Evolutionary conservation across 2,329 filamentous ascomycete genomes (phyloP).

Genomic region (Didymella pomorum): DNA sequence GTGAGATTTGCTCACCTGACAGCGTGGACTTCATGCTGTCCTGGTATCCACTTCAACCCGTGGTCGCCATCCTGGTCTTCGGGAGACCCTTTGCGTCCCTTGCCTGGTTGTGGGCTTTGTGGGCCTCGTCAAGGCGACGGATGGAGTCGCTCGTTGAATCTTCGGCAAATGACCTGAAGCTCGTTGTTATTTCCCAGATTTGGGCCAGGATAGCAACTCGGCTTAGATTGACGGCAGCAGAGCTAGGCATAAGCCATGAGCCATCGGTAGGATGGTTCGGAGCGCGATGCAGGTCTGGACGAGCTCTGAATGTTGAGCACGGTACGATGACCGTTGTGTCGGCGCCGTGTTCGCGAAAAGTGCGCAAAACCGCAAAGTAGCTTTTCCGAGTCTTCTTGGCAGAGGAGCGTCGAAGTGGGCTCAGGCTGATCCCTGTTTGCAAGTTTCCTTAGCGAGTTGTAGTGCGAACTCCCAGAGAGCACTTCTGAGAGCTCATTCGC

Average conservation of each 20-base stretch:
- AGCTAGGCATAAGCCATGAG: conserved; percentile 22
- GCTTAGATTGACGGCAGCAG: conserved; percentile 7
- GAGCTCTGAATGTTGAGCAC: conserved; percentile 34
- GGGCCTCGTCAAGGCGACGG: conserved; percentile 10
- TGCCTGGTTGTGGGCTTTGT: conserved; percentile 22
- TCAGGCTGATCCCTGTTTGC: conserved; percentile 38
- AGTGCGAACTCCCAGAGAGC: conserved; percentile 31
- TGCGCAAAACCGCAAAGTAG: conserved; percentile 23
- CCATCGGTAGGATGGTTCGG: conserved; percentile 26
- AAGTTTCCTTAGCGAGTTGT: conserved; percentile 27
- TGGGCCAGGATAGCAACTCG: conserved; percentile 12
- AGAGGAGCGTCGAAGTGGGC: conserved; percentile 27
- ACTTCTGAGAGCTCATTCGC: conserved; percentile 44
- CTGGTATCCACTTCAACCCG: conserved; percentile 16
- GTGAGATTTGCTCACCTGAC: conserved; percentile 46
- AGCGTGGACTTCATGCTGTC: conserved; percentile 31
- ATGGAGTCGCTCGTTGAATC: conserved; percentile 14
- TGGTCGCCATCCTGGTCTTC: conserved; percentile 27
- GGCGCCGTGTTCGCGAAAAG: conserved; percentile 26
- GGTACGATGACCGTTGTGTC: conserved; percentile 27
- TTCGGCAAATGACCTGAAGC: conserved; percentile 2
- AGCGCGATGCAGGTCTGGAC: conserved; percentile 29
- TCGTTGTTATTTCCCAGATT: neutral
- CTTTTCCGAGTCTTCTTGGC: conserved; percentile 29
- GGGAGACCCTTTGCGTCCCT: conserved; percentile 24